A percentile compares a stretch with the other conserved stretches of the same genome.
phyloP scores from a whole-genome alignment of 805 yeast genomes.

The Blastobotrys chiropterorum region DNA sequence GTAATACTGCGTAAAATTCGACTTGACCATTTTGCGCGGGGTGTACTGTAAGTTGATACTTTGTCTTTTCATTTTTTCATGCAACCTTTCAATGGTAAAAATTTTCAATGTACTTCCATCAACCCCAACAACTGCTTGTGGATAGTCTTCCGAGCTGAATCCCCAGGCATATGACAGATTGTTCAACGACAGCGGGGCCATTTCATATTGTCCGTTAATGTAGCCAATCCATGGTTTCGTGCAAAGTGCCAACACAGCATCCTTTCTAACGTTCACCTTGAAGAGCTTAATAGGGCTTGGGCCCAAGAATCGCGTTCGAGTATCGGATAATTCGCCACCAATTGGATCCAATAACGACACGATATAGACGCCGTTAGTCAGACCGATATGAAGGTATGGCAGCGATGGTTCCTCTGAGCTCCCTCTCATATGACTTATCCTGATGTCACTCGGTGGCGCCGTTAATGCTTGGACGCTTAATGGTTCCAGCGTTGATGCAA shows the following conservation, averaged over 20 bases:
- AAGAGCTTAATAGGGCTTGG: slow-evolving; percentile 53
- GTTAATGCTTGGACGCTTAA: slow-evolving; percentile 62
- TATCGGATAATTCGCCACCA: slow-evolving; percentile 58
- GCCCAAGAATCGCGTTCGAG: slow-evolving; percentile 70
- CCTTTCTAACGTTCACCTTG: slow-evolving; percentile 24
- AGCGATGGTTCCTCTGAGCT: slow-evolving; percentile 13
- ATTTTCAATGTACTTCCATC: slow-evolving; percentile 47
- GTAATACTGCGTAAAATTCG: slow-evolving; percentile 17
- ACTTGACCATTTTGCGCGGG: slow-evolving; percentile 16
- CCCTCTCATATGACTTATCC: slow-evolving; percentile 30
- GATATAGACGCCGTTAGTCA: slow-evolving; percentile 77
- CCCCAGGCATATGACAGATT: slow-evolving; percentile 39
- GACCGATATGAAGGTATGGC: slow-evolving; percentile 63
- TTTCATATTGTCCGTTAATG: slow-evolving; percentile 33
- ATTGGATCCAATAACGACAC: slow-evolving; percentile 49
- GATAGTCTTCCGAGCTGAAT: slow-evolving; percentile 57
- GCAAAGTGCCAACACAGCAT: slow-evolving; percentile 44
- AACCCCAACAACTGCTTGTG: slow-evolving; percentile 60
- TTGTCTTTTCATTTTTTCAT: slow-evolving; percentile 15
- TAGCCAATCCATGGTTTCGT: slow-evolving; percentile 53
- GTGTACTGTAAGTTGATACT: slow-evolving; percentile 11
- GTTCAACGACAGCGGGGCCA: slow-evolving; percentile 44
- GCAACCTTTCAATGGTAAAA: slow-evolving; percentile 28
- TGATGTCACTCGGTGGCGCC: slow-evolving; percentile 40
- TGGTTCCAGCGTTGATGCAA: slow-evolving; percentile 52